Evolutionary conservation across 257 asterid species (phyloP).

Genomic region (Solanum tacnaense): DNA sequence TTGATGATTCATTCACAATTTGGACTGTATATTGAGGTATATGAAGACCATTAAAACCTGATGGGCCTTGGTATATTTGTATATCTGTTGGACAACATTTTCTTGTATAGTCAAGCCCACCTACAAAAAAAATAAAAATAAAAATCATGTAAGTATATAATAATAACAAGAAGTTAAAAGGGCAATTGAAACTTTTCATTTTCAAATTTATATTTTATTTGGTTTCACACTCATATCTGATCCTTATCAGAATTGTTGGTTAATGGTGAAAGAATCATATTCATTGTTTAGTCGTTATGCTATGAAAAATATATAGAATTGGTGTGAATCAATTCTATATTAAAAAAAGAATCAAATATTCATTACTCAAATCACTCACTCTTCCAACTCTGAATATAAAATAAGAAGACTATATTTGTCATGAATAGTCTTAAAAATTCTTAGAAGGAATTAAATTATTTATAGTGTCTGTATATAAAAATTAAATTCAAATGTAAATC

Average conservation of each 20-base stretch:
- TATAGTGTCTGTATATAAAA: background rate
- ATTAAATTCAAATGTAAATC: background rate
- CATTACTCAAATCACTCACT: background rate
- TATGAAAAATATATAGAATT: background rate
- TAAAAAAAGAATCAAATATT: background rate
- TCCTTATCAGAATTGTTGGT: background rate
- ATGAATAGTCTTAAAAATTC: background rate
- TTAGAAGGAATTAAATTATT: background rate
- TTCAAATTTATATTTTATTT: background rate
- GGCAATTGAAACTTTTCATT: background rate
- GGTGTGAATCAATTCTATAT: background rate
- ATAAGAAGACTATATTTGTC: background rate
- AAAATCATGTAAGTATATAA: background rate
- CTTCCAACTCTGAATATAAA: background rate
- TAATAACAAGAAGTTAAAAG: background rate
- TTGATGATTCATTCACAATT: constrained; percentile 39
- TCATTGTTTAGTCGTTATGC: background rate
- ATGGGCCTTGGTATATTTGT: constrained; percentile 39
- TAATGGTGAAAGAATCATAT: background rate
- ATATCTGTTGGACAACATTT: background rate
- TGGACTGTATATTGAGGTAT: constrained; percentile 53
- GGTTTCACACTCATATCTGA: background rate
- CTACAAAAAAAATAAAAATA: background rate
- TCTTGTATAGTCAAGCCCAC: constrained; percentile 1
- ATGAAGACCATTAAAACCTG: constrained; percentile 43